Conservation (phyloP, 352 stramenopile species). For the Detonula confervacea region DNA sequence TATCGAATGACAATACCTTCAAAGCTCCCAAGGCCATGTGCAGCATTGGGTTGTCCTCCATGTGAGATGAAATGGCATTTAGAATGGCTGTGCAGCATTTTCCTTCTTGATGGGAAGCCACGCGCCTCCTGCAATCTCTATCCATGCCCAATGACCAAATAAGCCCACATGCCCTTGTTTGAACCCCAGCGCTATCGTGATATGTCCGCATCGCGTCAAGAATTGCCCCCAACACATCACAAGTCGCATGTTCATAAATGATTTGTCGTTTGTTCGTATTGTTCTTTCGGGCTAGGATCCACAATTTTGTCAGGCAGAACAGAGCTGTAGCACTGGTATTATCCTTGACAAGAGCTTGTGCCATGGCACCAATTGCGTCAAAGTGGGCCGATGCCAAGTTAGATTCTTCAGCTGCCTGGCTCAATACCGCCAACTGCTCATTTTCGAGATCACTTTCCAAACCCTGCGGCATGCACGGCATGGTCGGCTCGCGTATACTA, state of each 20-base stretch:
- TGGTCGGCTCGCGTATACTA: too few species aligned
- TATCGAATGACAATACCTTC: conserved; percentile 43
- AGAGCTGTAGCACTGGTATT: conserved; percentile 19
- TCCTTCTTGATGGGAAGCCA: conserved; percentile 25
- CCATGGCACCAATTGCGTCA: conserved; percentile 35
- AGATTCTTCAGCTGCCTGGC: too few species aligned
- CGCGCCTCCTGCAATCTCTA: conserved; percentile 19
- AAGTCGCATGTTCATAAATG: conserved; percentile 22
- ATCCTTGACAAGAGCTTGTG: conserved; percentile 27
- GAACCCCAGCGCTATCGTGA: conserved; percentile 24
- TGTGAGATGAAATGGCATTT: conserved; percentile 28
- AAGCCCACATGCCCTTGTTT: conserved; percentile 39
- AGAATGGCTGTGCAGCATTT: conserved; percentile 33
- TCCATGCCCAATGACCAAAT: conserved; percentile 40
- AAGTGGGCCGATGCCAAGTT: too few species aligned
- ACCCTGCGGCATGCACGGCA: too few species aligned
- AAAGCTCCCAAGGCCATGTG: conserved; percentile 38
- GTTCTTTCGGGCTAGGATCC: conserved; percentile 26
- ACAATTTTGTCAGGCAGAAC: conserved; percentile 37
- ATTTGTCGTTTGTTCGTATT: conserved; percentile 36
- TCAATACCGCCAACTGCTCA: too few species aligned
- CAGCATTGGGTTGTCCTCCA: conserved; percentile 22
- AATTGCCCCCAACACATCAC: conserved; percentile 57
- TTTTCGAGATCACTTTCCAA: too few species aligned
- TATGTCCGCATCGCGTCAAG: conserved; percentile 51